These are phyloP conservation scores for Kluyveromyces siamensis DNA, from an alignment of 805 yeast genomes.

Conservation along the genomic window DNA sequence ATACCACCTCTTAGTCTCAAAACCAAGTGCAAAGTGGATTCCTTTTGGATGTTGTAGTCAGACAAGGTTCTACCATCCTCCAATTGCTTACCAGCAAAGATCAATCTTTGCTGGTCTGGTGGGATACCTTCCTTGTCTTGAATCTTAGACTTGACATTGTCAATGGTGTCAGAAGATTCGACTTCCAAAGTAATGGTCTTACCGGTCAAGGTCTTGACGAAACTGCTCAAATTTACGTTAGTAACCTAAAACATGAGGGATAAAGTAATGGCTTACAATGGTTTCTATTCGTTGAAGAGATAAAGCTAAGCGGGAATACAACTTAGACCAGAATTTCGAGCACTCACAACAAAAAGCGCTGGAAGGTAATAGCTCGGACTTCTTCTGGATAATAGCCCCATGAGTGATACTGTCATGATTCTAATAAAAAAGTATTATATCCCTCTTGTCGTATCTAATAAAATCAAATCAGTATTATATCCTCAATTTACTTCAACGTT, in stretches of 20 bases:
- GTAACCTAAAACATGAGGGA: background rate
- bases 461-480: no score
- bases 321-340: background rate
- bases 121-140: constrained; percentile 99
- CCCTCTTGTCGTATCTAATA: no score
- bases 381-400: no score
- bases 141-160: constrained; percentile 96
- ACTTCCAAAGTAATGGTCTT: constrained; percentile 97
- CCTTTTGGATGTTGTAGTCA: constrained; percentile 99
- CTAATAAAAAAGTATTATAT: no score
- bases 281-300: background rate
- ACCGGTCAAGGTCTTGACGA: constrained; percentile 83
- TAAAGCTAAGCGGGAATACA: background rate
- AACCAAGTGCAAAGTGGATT: constrained; percentile 93
- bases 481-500: background rate
- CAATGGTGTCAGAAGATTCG: constrained; percentile 97
- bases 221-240: constrained; percentile 29
- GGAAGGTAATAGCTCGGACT: no score
- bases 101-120: constrained; percentile 99
- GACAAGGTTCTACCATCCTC: constrained; percentile 98
- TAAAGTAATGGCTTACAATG: background rate
- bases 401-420: no score
- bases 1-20: constrained; percentile 98
- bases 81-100: constrained; percentile 99
- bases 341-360: no score